Evolutionary conservation across 257 asterid genomes (phyloP).

Genomic region (Capsicum baccatum): DNA sequence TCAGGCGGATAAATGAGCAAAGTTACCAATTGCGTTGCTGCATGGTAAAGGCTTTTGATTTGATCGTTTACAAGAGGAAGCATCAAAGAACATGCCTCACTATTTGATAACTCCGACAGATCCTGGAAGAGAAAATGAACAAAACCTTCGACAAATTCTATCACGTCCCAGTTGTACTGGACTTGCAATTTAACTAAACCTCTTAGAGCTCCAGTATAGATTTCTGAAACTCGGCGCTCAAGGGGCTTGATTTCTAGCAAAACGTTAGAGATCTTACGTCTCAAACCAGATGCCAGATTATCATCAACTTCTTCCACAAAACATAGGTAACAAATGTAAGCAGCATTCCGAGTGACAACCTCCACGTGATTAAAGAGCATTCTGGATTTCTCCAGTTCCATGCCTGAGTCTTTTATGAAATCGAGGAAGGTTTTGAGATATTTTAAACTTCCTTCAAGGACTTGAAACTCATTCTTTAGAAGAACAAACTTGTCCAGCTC

Average conservation of each 20-base stretch:
- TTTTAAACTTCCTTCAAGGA: background rate
- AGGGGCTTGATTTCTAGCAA: background rate
- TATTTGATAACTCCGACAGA: background rate
- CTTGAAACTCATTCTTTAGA: background rate
- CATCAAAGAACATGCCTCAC: background rate
- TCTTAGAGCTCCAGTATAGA: background rate
- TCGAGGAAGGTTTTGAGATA: background rate
- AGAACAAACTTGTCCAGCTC: background rate
- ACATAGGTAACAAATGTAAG: background rate
- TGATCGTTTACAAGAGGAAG: background rate
- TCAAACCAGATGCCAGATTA: background rate
- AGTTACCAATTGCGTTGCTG: background rate
- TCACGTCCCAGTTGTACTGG: background rate
- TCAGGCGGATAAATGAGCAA: conserved; percentile 8
- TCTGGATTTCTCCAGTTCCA: background rate
- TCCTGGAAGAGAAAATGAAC: conserved; percentile 19
- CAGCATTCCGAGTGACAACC: background rate
- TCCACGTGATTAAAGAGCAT: background rate
- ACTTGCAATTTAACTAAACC: background rate
- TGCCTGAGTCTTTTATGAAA: background rate
- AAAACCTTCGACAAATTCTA: conserved; percentile 4
- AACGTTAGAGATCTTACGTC: background rate
- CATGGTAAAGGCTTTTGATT: background rate
- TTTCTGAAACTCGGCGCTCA: background rate
- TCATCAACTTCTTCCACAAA: conserved; percentile 14